A percentile compares a stretch with the other conserved stretches of the same genome.
Conservation (phyloP, 176 grass and related monocot species). For the Musa troglodytarum region DNA sequence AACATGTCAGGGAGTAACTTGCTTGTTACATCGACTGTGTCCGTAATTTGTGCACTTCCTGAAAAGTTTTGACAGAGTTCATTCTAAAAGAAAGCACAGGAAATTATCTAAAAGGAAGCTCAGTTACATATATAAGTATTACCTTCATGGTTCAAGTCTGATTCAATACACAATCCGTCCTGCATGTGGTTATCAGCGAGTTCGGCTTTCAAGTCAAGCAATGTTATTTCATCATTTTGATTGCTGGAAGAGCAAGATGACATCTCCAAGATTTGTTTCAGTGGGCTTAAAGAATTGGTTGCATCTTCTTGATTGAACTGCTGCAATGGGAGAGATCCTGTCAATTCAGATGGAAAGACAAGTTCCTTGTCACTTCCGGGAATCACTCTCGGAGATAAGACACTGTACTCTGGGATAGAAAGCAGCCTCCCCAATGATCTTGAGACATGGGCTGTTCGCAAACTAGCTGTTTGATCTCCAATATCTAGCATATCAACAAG, state of each 20-base stretch:
- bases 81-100: neutral
- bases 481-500: constrained; percentile 51
- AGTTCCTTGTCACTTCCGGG: constrained; percentile 23
- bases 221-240: neutral
- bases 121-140: neutral
- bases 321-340: constrained; percentile 17
- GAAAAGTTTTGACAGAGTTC: neutral
- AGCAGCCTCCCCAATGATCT: constrained; percentile 59
- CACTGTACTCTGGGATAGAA: constrained; percentile 33
- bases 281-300: constrained; percentile 20
- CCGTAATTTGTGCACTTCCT: neutral
- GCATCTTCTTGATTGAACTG: constrained; percentile 28
- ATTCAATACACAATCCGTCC: neutral
- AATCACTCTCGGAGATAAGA: constrained; percentile 30
- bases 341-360: constrained; percentile 28
- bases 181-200: neutral
- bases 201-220: neutral
- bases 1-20: neutral
- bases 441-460: constrained; percentile 26
- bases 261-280: neutral
- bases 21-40: neutral
- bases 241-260: neutral
- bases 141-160: constrained; percentile 4
- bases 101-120: neutral
- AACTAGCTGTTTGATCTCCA: constrained; percentile 32